Evolutionary conservation across 2,329 filamentous ascomycete species (phyloP).

Genomic region (Lasiodiplodia sp.): DNA sequence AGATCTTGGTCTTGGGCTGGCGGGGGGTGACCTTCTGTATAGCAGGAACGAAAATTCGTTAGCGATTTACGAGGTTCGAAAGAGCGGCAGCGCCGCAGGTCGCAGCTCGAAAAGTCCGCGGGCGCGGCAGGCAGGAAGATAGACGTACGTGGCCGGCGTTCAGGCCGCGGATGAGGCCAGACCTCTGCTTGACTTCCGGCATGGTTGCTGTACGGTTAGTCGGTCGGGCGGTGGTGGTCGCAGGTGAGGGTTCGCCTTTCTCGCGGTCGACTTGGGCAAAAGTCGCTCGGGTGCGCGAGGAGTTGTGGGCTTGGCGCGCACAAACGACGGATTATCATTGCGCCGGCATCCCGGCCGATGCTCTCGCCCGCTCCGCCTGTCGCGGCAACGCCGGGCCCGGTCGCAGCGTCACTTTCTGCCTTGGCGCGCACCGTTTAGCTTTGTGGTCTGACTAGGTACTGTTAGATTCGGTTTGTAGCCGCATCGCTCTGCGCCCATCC

Average conservation of each 20-base stretch:
- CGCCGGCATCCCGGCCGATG: conserved; percentile 8
- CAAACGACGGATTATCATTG: conserved; percentile 24
- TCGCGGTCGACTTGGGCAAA: conserved; percentile 23
- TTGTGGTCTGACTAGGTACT: not conserved
- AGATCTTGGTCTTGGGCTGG: conserved; percentile 58
- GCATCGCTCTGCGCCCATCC: not conserved
- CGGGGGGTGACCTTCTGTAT: conserved; percentile 61
- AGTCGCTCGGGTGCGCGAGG: conserved; percentile 25
- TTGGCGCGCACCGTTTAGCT: not conserved
- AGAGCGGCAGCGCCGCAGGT: conserved; percentile 20
- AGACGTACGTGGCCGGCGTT: conserved; percentile 72
- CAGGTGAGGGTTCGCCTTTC: conserved; percentile 20
- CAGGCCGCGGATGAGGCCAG: conserved; percentile 65
- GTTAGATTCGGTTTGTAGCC: not conserved
- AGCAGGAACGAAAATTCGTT: conserved; percentile 37
- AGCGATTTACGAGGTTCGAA: conserved; percentile 33
- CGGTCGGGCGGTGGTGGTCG: conserved; percentile 22
- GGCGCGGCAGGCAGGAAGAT: conserved; percentile 18
- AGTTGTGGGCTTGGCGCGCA: conserved; percentile 30
- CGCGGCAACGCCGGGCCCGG: not conserved
- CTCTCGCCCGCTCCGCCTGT: not conserved
- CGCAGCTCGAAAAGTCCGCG: not conserved
- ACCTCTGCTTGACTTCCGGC: conserved; percentile 63
- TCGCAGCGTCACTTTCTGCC: not conserved
- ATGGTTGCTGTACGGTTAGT: conserved; percentile 50